phyloP scores from a whole-genome alignment of 345 rosid genomes.

The Rhizophora apiculata region DNA sequence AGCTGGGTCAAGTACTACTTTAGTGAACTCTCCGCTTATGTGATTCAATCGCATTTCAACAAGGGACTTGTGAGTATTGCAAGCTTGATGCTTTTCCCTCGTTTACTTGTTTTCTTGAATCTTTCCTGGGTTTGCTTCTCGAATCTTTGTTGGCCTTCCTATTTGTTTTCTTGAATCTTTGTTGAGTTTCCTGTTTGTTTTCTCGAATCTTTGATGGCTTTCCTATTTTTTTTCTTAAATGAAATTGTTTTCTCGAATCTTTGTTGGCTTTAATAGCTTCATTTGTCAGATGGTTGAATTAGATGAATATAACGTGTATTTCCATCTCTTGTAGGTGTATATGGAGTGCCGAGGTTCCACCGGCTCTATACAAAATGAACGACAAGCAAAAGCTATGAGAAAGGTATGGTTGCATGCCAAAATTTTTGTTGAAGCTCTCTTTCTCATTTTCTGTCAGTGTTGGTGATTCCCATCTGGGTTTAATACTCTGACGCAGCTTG shows the following conservation, averaged over 20 bases:
- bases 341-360: constrained; percentile 38
- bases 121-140: not conserved
- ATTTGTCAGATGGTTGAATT: too few species aligned
- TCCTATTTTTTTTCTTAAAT: too few species aligned
- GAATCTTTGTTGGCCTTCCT: not conserved
- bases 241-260: too few species aligned
- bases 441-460: not conserved
- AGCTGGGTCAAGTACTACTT: constrained; percentile 87
- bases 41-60: constrained; percentile 71
- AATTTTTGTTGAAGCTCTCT: not conserved
- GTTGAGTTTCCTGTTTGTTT: too few species aligned
- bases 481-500: constrained; percentile 39
- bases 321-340: constrained; percentile 44
- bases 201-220: not conserved
- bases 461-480: constrained; percentile 16
- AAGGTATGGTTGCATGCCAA: constrained; percentile 33
- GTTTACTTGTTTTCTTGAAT: not conserved
- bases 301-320: not conserved
- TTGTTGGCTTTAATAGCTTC: too few species aligned
- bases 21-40: constrained; percentile 50
- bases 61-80: constrained; percentile 67
- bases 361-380: constrained; percentile 24
- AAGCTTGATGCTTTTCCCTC: not conserved
- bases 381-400: constrained; percentile 39
- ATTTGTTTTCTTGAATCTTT: too few species aligned